Percentiles rank a stretch among this genome's conserved stretches.
Conservation (phyloP, 2,329 filamentous ascomycete species). For the Alternaria consortialis region DNA sequence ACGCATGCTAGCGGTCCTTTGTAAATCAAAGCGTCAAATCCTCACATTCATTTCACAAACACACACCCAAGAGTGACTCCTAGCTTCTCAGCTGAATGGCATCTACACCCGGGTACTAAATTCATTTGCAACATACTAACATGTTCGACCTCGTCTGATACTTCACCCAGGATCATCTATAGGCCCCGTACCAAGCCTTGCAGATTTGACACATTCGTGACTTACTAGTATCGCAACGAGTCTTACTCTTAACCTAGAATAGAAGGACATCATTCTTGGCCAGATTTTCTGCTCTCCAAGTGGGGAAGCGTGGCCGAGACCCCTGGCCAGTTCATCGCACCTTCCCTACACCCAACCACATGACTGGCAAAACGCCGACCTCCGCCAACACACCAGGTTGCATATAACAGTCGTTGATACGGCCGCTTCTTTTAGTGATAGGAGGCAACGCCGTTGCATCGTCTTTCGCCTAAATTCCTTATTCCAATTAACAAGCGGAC, state of each 20-base stretch:
- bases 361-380: constrained; percentile 43
- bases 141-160: neutral
- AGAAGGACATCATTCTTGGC: constrained; percentile 43
- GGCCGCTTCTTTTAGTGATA: neutral
- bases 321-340: constrained; percentile 28
- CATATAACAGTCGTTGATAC: constrained; percentile 18
- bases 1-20: constrained; percentile 55
- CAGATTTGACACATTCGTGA: neutral
- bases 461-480: constrained; percentile 1
- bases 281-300: constrained; percentile 24
- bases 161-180: neutral
- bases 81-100: neutral
- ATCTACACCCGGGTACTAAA: neutral
- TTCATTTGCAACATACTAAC: neutral
- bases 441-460: neutral
- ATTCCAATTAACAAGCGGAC: constrained; percentile 1
- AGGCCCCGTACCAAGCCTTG: neutral
- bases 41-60: constrained; percentile 37
- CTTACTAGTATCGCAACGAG: constrained; percentile 24
- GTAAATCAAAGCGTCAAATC: constrained; percentile 52
- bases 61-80: neutral
- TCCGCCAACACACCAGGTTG: constrained; percentile 32
- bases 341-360: constrained; percentile 24
- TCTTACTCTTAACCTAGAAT: constrained; percentile 33
- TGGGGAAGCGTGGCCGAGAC: constrained; percentile 30